Evolutionary conservation across 306 rosid species (phyloP), one percentile per base, ranked within the genome.

Genomic region (Fagus sylvatica): DNA sequence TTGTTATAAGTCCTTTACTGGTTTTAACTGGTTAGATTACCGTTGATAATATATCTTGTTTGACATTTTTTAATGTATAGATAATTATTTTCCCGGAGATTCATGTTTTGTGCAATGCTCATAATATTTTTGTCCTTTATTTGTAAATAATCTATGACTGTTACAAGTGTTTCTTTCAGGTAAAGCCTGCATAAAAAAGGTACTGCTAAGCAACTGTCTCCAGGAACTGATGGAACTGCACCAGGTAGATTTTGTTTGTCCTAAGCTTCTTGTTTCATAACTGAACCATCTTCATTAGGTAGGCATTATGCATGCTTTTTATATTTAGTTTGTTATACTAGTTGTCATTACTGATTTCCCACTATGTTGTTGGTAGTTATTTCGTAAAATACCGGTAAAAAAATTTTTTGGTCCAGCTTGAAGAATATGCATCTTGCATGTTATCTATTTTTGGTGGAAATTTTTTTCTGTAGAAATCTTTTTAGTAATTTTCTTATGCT

Each of bases 151-250:
- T 30, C 11, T 4, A 12, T 56, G 56, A 64, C 16, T 51, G 30
- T n/a, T 53, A 22, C 28, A 11, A 46, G 11, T 70, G 64, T 73
- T 81, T 57, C 37, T 61, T 16, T 6, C 86, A 96, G 99, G 94
- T 76, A 96, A 93, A 86, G 98, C 98, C 22, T 96, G 99, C 88
- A 96, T 96, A 84, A 96, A 96, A 91, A 96, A 96, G 80, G 98
- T 96, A 75, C 76, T 96, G 83, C 91, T 96, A 56, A 96, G 99
- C 79, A 96, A 93, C 81, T 96, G 99, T 80, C 94, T 96, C 77
- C 99, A 96, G 90, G 98, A 96, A 87, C 80, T 96, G 72, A 96
- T 96, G 99, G 99, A 96, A 88, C 98, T 96, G 79, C 99, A 96
- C 80, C 99, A 96, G 99, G 99, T 96, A 86, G 77, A 74, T 78